Evolutionary conservation across 352 stramenopile species (phyloP).

Genomic region (Phytophthora fragariae): DNA sequence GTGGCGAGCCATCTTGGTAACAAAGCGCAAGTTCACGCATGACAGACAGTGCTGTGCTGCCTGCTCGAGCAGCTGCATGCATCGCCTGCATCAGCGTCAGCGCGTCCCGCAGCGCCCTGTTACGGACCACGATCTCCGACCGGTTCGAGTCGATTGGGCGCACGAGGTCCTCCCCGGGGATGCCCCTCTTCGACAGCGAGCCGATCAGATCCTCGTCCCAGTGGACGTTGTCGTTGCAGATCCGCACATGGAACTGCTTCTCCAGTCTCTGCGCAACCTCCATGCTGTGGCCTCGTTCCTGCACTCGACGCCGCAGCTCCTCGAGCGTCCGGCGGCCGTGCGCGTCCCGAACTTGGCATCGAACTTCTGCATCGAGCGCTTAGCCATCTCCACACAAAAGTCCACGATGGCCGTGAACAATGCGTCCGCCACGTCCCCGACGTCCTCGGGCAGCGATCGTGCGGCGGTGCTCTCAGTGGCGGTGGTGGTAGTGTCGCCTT

Average conservation of each 20-base stretch:
- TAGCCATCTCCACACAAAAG: constrained; percentile 26
- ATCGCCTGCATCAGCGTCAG: constrained; percentile 80
- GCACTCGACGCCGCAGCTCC: constrained; percentile 29
- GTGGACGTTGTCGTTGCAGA: constrained; percentile 99
- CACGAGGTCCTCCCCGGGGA: constrained; percentile 66
- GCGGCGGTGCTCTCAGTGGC: constrained; percentile 29
- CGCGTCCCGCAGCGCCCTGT: constrained; percentile 64
- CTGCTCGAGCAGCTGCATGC: too few species aligned
- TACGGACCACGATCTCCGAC: constrained; percentile 65
- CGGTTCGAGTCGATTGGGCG: constrained; percentile 78
- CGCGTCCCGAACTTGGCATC: constrained; percentile 55
- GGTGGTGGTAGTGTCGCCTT: constrained; percentile 17
- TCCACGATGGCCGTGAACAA: constrained; percentile 78
- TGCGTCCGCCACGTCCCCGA: constrained; percentile 64
- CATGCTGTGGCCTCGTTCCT: constrained; percentile 16
- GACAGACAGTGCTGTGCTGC: too few species aligned
- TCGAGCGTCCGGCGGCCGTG: constrained; percentile 53
- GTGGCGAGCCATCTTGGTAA: too few species aligned
- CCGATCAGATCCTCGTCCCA: constrained; percentile 97
- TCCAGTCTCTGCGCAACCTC: constrained; percentile 35
- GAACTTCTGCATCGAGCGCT: constrained; percentile 73
- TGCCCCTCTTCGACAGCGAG: constrained; percentile 86
- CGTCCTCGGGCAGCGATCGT: constrained; percentile 38
- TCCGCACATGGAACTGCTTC: constrained; percentile 88
- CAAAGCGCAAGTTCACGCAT: too few species aligned